Percentiles rank a stretch among this genome's conserved stretches.
Conservation (phyloP, 306 rosid genomes). For the Cicer yamashitae region DNA sequence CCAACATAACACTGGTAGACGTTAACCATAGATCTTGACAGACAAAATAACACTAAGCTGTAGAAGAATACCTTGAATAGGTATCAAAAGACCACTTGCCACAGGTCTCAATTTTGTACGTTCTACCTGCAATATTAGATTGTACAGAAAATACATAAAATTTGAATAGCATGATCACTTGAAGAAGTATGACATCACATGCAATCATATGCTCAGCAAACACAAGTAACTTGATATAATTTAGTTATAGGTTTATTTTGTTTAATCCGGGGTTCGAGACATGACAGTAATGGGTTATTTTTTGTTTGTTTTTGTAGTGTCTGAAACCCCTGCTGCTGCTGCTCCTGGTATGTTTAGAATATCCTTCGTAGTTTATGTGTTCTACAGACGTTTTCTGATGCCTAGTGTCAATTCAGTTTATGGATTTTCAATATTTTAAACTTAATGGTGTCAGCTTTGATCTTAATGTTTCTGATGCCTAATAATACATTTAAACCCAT, state of each 20-base stretch:
- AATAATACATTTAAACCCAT: background rate
- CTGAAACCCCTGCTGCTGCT: conserved; percentile 55
- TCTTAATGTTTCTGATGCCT: background rate
- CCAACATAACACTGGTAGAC: conserved; percentile 8
- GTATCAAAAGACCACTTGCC: conserved; percentile 89
- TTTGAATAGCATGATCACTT: conserved; percentile 13
- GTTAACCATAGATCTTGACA: conserved; percentile 3
- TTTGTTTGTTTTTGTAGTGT: conserved; percentile 59
- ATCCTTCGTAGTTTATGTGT: too few relatives aligned
- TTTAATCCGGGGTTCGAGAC: background rate
- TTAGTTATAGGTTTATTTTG: background rate
- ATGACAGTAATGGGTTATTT: background rate
- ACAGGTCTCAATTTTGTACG: conserved; percentile 88
- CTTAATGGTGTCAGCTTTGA: too few relatives aligned
- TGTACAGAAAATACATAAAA: conserved; percentile 32
- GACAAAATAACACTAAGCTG: conserved; percentile 56
- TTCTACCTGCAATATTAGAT: conserved; percentile 71
- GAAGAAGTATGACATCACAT: conserved; percentile 21
- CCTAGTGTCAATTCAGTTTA: too few relatives aligned
- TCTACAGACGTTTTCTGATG: too few relatives aligned
- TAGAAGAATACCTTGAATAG: conserved; percentile 85
- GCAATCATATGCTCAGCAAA: conserved; percentile 29
- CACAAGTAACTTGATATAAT: conserved; percentile 32
- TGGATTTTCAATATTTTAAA: too few relatives aligned
- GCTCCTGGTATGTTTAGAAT: conserved; percentile 68